Evolutionary conservation across 257 asterid species (phyloP).

Genomic region (Salvia rosmarinus): DNA sequence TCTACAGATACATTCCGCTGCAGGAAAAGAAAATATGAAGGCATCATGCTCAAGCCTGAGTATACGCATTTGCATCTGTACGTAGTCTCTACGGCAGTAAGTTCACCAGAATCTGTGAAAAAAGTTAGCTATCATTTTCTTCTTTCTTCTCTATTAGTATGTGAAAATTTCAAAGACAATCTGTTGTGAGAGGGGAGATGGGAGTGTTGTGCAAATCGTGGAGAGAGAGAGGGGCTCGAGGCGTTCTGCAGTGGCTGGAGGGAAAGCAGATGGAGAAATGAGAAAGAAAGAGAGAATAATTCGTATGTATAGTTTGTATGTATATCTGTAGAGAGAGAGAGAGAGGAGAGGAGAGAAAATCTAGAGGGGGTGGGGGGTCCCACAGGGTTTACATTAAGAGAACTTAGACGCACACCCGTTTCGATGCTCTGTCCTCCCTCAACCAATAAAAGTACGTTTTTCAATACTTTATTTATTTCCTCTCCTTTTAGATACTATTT

Average conservation of each 20-base stretch:
- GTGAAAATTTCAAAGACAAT: slow-evolving; percentile 35
- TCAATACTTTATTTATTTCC: too few species aligned
- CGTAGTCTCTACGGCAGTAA: neutral
- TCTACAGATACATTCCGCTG: neutral
- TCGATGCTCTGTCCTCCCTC: neutral
- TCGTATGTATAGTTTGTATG: neutral
- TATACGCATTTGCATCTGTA: slow-evolving; percentile 21
- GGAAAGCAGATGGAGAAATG: slow-evolving; percentile 32
- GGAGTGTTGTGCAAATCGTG: neutral
- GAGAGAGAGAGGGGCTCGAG: slow-evolving; percentile 29
- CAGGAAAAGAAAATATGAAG: neutral
- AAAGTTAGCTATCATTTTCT: neutral
- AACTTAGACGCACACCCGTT: slow-evolving; percentile 59
- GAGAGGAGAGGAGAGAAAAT: slow-evolving; percentile 26
- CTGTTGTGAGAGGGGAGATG: slow-evolving; percentile 29
- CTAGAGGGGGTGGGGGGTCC: slow-evolving; percentile 41
- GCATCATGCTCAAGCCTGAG: slow-evolving; percentile 1
- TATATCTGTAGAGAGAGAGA: too few species aligned
- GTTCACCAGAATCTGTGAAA: neutral
- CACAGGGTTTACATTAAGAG: slow-evolving; percentile 60
- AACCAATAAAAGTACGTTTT: neutral
- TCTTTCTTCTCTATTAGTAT: neutral
- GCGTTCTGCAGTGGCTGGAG: slow-evolving; percentile 39
- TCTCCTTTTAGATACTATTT: too few species aligned
- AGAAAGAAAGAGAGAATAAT: slow-evolving; percentile 4